Conservation (phyloP, 176 grass and related monocot genomes). For the Chrysopogon serrulatus region DNA sequence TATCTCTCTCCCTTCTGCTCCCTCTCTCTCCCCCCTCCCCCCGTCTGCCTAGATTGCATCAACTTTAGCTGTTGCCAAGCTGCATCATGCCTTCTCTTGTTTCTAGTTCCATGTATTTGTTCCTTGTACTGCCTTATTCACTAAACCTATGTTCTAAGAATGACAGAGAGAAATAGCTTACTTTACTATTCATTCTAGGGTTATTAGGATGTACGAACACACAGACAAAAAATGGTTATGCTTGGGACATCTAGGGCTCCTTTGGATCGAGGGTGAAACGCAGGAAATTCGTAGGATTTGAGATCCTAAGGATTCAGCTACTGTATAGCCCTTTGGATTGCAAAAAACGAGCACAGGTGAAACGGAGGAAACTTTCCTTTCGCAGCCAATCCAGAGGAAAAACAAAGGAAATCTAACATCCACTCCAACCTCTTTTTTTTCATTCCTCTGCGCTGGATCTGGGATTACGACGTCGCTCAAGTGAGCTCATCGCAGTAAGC, state of each 20-base stretch:
- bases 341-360: too few relatives aligned
- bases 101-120: neutral
- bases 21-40: neutral
- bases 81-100: conserved; percentile 1
- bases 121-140: neutral
- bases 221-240: neutral
- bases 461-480: too few relatives aligned
- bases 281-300: too few relatives aligned
- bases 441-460: too few relatives aligned
- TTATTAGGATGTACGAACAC: neutral
- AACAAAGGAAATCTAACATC: too few relatives aligned
- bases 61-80: neutral
- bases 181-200: neutral
- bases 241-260: neutral
- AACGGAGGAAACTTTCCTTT: too few relatives aligned
- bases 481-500: too few relatives aligned
- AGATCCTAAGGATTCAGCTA: too few relatives aligned
- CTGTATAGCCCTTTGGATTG: too few relatives aligned
- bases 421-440: too few relatives aligned
- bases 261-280: too few relatives aligned
- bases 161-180: neutral
- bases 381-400: too few relatives aligned
- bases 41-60: neutral
- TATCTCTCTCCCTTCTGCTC: neutral
- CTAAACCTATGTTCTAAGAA: neutral